Percentiles rank a stretch among this genome's conserved stretches.
These are phyloP conservation scores for Clonostachys rosea DNA, from an alignment of 2,329 filamentous ascomycete genomes.

Conservation along the genomic window DNA sequence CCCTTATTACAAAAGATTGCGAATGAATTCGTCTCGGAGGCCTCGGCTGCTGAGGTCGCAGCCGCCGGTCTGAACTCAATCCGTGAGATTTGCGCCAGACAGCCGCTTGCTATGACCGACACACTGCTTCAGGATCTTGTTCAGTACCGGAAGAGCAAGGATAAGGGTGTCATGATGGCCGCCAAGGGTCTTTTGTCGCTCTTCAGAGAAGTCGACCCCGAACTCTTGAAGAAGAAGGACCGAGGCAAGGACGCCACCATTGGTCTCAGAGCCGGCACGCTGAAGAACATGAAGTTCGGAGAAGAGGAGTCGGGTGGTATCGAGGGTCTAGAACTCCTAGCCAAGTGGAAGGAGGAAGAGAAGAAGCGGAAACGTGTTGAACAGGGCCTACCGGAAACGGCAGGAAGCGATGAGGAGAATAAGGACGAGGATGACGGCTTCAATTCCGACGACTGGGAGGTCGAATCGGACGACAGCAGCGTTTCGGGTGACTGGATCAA, in stretches of 20 bases:
- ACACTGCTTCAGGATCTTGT: slow-evolving; percentile 94
- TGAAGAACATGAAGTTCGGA: slow-evolving; percentile 75
- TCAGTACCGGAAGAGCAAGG: slow-evolving; percentile 94
- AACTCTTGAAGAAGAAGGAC: slow-evolving; percentile 84
- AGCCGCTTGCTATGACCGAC: slow-evolving; percentile 94
- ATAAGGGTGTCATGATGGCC: slow-evolving; percentile 99
- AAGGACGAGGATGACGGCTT: slow-evolving; percentile 55
- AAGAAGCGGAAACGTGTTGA: slow-evolving; percentile 67
- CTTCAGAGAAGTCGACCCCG: slow-evolving; percentile 86
- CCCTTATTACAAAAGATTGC: slow-evolving; percentile 92
- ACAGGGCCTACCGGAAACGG: slow-evolving; percentile 60
- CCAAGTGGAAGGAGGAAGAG: slow-evolving; percentile 92
- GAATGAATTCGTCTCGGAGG: slow-evolving; percentile 97
- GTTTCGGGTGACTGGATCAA: slow-evolving; percentile 92
- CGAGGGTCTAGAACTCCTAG: slow-evolving; percentile 86
- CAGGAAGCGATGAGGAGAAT: slow-evolving; percentile 56
- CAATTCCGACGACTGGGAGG: slow-evolving; percentile 56
- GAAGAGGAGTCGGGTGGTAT: slow-evolving; percentile 78
- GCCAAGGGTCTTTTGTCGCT: slow-evolving; percentile 86
- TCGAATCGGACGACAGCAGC: slow-evolving; percentile 53
- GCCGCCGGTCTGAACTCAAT: slow-evolving; percentile 92
- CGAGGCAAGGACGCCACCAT: slow-evolving; percentile 89
- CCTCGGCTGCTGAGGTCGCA: slow-evolving; percentile 83
- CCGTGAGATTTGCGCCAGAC: slow-evolving; percentile 85
- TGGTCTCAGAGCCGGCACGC: slow-evolving; percentile 69